Evolutionary conservation across 176 grass and related monocot genomes (phyloP).

Genomic region (Rhynchospora pubera): DNA sequence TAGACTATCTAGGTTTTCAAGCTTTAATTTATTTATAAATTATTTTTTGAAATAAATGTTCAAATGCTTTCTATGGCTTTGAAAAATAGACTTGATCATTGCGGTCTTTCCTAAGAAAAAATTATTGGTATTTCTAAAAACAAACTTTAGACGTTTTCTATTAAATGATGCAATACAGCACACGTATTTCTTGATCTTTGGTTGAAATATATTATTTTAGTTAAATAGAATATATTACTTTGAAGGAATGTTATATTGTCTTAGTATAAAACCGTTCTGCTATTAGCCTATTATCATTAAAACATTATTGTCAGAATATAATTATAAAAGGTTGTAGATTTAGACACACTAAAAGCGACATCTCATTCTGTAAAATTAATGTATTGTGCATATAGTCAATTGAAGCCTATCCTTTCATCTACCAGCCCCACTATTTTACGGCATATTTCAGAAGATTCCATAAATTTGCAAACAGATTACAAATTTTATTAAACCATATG

Average conservation of each 20-base stretch:
- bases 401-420: slow-evolving; percentile 2
- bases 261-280: background rate
- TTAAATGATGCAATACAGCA: background rate
- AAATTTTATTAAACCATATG: background rate
- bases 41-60: background rate
- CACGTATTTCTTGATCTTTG: background rate
- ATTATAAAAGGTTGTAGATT: background rate
- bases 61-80: background rate
- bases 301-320: background rate
- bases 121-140: background rate
- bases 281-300: background rate
- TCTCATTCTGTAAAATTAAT: background rate
- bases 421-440: background rate
- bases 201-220: background rate
- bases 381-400: background rate
- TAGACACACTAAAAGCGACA: background rate
- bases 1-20: background rate
- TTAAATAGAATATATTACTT: background rate
- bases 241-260: background rate
- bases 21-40: background rate
- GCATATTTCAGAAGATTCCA: background rate
- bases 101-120: background rate
- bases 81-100: background rate
- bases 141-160: background rate
- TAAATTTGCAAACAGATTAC: background rate